phyloP scores from a whole-genome alignment of 495 filamentous ascomycete genomes.

The Tuber borchii region DNA sequence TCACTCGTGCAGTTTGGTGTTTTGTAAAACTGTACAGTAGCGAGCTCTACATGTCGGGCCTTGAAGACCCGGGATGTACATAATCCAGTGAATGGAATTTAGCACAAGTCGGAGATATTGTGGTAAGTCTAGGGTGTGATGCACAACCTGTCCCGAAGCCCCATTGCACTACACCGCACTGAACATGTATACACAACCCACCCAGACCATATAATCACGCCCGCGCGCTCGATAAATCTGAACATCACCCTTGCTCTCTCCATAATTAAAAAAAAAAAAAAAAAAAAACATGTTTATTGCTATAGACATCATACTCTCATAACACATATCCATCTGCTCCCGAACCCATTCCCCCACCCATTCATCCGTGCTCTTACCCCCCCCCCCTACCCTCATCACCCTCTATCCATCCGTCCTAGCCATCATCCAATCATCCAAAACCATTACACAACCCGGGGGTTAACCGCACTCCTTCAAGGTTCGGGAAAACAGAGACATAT shows the following conservation, averaged over 20 bases:
- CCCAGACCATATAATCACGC: not conserved
- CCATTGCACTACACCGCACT: no score
- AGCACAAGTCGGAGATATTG: no score
- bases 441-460: not conserved
- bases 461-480: not conserved
- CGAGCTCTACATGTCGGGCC: no score
- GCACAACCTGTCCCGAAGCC: no score
- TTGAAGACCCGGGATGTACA: no score
- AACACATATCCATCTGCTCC: conserved; percentile 2
- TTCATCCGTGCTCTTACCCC: not conserved
- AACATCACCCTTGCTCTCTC: not conserved
- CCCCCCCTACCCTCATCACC: not conserved
- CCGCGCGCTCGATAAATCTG: not conserved
- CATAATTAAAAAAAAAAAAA: not conserved
- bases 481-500: conserved; percentile 5
- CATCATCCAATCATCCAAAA: not conserved
- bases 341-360: not conserved
- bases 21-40: no score
- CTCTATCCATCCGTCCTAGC: not conserved
- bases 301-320: not conserved
- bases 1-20: no score
- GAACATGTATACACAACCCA: not conserved
- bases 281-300: not conserved
- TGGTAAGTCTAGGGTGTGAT: no score
- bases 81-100: no score